Percentiles rank a stretch among this genome's conserved stretches.
Conservation (phyloP, 1,139 yeast species). For the Protomyces gravidus region DNA sequence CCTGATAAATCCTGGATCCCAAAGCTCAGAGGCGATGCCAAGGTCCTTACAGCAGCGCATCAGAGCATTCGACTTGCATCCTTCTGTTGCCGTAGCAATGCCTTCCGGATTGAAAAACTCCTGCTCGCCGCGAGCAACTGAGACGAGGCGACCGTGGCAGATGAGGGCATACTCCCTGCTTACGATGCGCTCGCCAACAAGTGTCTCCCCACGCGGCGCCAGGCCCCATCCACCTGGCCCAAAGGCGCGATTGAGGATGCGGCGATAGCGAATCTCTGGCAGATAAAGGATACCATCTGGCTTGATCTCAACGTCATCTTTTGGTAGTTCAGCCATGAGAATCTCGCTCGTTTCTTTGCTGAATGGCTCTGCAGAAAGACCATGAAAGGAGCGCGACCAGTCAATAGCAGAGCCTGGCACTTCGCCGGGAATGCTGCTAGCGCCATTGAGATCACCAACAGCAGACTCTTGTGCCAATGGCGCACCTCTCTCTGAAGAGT, state of each 20-base stretch:
- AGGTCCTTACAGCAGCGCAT: constrained; percentile 97
- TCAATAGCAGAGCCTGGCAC: constrained; percentile 37
- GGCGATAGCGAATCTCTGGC: constrained; percentile 91
- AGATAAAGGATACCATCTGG: constrained; percentile 90
- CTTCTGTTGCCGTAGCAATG: constrained; percentile 93
- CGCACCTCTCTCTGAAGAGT: too few species aligned
- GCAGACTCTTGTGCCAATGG: neutral
- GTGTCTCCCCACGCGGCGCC: constrained; percentile 85
- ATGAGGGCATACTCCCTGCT: constrained; percentile 87
- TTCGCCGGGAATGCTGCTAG: neutral
- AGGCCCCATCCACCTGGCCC: constrained; percentile 99
- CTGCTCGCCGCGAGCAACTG: constrained; percentile 94
- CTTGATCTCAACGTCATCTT: constrained; percentile 80
- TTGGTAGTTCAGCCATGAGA: constrained; percentile 56
- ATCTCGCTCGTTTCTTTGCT: constrained; percentile 55
- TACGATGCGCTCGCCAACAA: constrained; percentile 58
- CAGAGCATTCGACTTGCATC: constrained; percentile 91
- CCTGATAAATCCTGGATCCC: constrained; percentile 93
- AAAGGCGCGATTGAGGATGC: constrained; percentile 81
- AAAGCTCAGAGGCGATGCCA: constrained; percentile 91
- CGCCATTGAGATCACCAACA: neutral
- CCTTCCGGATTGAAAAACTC: constrained; percentile 84
- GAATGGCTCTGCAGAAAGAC: constrained; percentile 76
- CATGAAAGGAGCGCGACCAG: constrained; percentile 77
- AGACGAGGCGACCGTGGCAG: constrained; percentile 79